These are phyloP conservation scores for Macrophomina pseudophaseolina DNA, from an alignment of 2,329 filamentous ascomycete species.

Conservation along the genomic window DNA sequence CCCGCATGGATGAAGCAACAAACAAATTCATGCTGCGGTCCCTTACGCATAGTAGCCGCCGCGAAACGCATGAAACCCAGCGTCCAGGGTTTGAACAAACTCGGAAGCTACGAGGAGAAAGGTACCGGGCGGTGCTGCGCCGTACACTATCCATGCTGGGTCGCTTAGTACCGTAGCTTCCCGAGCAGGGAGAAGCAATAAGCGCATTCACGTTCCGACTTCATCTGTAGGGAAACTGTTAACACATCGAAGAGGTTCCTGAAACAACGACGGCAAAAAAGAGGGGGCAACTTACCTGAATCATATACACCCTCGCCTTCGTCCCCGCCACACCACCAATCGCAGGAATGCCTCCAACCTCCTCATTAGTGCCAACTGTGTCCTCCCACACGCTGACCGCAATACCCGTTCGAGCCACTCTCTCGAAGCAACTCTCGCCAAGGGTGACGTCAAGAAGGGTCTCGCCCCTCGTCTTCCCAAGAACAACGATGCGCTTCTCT, in stretches of 20 bases:
- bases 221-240: conserved; percentile 41
- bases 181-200: conserved; percentile 56
- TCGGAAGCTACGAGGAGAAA: neutral
- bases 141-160: neutral
- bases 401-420: conserved; percentile 83
- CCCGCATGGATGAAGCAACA: neutral
- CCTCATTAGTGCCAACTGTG: conserved; percentile 49
- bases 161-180: conserved; percentile 52
- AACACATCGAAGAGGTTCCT: neutral
- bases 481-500: conserved; percentile 85
- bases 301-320: conserved; percentile 67
- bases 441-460: conserved; percentile 82
- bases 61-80: neutral
- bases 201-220: conserved; percentile 54
- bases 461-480: conserved; percentile 69
- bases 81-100: neutral
- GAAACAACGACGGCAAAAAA: neutral
- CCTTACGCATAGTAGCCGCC: no score
- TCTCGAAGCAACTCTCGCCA: conserved; percentile 81
- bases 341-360: conserved; percentile 65
- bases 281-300: conserved; percentile 53
- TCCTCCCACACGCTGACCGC: conserved; percentile 86
- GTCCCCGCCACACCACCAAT: conserved; percentile 63
- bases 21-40: neutral
- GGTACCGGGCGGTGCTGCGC: neutral